Evolutionary conservation across 257 asterid species (phyloP), one percentile per base, ranked within the genome.

Genomic region (Forsythia suspensa): DNA sequence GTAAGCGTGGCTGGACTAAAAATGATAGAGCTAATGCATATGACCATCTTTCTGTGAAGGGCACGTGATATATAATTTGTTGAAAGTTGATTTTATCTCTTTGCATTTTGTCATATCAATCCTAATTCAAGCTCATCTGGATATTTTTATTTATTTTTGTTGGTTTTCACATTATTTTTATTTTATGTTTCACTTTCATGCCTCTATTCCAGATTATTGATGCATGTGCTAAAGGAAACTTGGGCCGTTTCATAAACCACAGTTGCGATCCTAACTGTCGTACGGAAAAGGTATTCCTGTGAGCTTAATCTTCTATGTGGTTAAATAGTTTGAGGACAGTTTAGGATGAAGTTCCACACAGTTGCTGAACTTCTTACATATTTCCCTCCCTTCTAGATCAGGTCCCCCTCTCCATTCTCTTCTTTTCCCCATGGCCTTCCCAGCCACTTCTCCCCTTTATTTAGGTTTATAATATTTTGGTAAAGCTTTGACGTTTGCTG

Each of bases 211-310:
- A 94, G 98, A 94, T 94, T 51, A 94, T 94, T 37, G 98, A 94
- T 89, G 98, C 98, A 36, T 92, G 92, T 82, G 90, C 92, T 42
- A 92, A 91, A 89, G 98, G 98, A 83, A 94, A 94, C 86, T 82
- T 92, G 89, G 98, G 97, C 43, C 93, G 97, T 75, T 94, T 90
- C 81, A 91, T 94, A 78, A 94, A 94, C 83, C 97, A 94, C 77
- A 92, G 98, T 69, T 94, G 98, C 76, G 89, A 92, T 73, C 97
- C 98, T 79, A 92, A 91, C 79, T 94, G 98, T 88, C 94, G 97
- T 66, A 94, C 98, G 5, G 98, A 94, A 84, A 94, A 94, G 97
- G 98, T 92, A 87, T 46, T 76, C 52, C 52, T 77, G 18, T 39
- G 48, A 29, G 59, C 65, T 77, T 67, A 65, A 61, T 61, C 74